Evolutionary conservation across 331 rosid genomes (phyloP).

Genomic region (Rosa hybrid): DNA sequence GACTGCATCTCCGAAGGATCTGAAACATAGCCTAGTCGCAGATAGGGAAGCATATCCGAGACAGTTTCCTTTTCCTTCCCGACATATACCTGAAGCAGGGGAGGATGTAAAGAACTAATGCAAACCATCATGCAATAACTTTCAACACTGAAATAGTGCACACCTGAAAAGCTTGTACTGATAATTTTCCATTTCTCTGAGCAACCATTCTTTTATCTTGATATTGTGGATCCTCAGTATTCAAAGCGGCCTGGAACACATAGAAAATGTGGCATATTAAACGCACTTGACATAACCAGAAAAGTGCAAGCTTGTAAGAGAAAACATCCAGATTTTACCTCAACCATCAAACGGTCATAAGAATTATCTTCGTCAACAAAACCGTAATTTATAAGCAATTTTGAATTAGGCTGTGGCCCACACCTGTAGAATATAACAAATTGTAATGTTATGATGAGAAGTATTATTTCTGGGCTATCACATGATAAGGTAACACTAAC

Average conservation of each 20-base stretch:
- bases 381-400: slow-evolving; percentile 87
- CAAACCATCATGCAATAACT: slow-evolving; percentile 16
- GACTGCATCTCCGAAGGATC: slow-evolving; percentile 97
- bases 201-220: slow-evolving; percentile 96
- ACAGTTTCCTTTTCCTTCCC: slow-evolving; percentile 92
- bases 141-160: slow-evolving; percentile 20
- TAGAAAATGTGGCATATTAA: slow-evolving; percentile 22
- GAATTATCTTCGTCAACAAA: slow-evolving; percentile 87
- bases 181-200: slow-evolving; percentile 85
- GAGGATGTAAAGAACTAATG: slow-evolving; percentile 23
- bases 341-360: slow-evolving; percentile 70
- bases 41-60: slow-evolving; percentile 82
- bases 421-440: slow-evolving; percentile 62
- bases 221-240: slow-evolving; percentile 93
- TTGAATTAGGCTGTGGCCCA: slow-evolving; percentile 98
- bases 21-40: slow-evolving; percentile 91
- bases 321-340: slow-evolving; percentile 50
- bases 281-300: slow-evolving; percentile 21
- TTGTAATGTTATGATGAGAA: not conserved
- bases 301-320: slow-evolving; percentile 3
- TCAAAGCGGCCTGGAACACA: slow-evolving; percentile 76
- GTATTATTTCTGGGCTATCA: not conserved
- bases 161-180: slow-evolving; percentile 80
- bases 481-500: not conserved
- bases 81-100: slow-evolving; percentile 53